A percentile compares a stretch with the other conserved stretches of the same genome.
Conservation (phyloP, 164 flowering plant species). For the Vitis riparia region DNA sequence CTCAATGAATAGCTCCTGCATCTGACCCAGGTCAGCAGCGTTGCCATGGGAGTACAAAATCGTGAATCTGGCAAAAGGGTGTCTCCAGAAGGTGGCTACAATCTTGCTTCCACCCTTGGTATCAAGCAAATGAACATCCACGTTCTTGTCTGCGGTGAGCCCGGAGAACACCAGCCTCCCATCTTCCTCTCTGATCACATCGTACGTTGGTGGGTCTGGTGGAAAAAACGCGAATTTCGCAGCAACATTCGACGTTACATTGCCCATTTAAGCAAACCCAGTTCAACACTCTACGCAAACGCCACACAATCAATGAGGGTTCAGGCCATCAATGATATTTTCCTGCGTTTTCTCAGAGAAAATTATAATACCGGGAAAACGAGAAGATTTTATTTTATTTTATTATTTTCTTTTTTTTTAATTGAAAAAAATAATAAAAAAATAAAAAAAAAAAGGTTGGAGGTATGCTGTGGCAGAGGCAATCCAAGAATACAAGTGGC, state of each 20-base stretch:
- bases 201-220: conserved; percentile 93
- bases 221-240: conserved; percentile 95
- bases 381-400: neutral
- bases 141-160: conserved; percentile 66
- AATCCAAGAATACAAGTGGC: conserved; percentile 3
- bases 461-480: too few relatives aligned
- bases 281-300: too few relatives aligned
- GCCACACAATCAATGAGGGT: neutral
- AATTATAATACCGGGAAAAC: neutral
- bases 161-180: conserved; percentile 63
- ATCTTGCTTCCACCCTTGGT: conserved; percentile 78
- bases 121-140: conserved; percentile 68
- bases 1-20: conserved; percentile 89
- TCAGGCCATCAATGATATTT: neutral
- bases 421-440: too few relatives aligned
- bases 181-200: conserved; percentile 56
- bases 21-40: conserved; percentile 97
- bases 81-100: conserved; percentile 91
- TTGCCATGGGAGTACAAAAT: conserved; percentile 91
- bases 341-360: neutral
- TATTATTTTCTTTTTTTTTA: neutral
- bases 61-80: conserved; percentile 81
- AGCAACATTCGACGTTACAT: conserved; percentile 80
- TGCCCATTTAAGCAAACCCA: conserved; percentile 62
- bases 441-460: too few relatives aligned